Evolutionary conservation across 495 filamentous ascomycete species (phyloP), one percentile per base, ranked within the genome.

Genomic region (Apiosordaria backusii): DNA sequence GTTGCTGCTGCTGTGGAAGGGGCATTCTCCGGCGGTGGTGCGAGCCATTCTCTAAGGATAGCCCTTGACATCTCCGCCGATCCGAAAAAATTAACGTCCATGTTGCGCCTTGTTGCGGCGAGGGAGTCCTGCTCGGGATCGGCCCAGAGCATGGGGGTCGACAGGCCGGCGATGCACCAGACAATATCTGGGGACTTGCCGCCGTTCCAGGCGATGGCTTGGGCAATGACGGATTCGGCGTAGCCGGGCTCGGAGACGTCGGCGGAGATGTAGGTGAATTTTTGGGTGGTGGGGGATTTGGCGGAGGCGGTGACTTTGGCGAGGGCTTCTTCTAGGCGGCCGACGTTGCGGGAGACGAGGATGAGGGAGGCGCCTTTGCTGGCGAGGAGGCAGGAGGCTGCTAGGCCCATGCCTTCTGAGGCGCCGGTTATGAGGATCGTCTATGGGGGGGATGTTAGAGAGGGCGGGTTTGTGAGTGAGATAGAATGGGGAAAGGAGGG

Each of bases 21-120:
- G 18, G 54, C 62, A 61, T 68, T 71, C 45, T 77, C 74, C 7
- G 88, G n/a, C n/a, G n/a, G n/a, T n/a, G n/a, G 82, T 6, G 77
- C 78, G 55, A 90, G 85, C 84, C 90, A 88, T 57, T 82, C 76
- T 26, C 78, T 80, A 21, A 92, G 76, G 5, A 84, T 77, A 13
- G 86, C 85, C 74, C 96, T 92, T 52, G 93, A 90, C 71, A 93
- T 90, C 74, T 96, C 92, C 53, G 89, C 89, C n/a, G 86, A 86
- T 45, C 92, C 89, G 83, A 90, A 96, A 80, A 92, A 99, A 74
- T 98, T 95, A 53, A 90, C 87, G 74, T 93, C 90, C 87, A 97
- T 96, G 78, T 97, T 92, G 70, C 84, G 78, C 23, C 88, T 84
- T 64, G 94, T 78, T 15, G 81, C 82, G 23, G 86, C 74, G n/a